Percentiles rank a stretch among this genome's conserved stretches.
Conservation (phyloP, 2,329 filamentous ascomycete genomes). For the Pseudogymnoascus sp. region DNA sequence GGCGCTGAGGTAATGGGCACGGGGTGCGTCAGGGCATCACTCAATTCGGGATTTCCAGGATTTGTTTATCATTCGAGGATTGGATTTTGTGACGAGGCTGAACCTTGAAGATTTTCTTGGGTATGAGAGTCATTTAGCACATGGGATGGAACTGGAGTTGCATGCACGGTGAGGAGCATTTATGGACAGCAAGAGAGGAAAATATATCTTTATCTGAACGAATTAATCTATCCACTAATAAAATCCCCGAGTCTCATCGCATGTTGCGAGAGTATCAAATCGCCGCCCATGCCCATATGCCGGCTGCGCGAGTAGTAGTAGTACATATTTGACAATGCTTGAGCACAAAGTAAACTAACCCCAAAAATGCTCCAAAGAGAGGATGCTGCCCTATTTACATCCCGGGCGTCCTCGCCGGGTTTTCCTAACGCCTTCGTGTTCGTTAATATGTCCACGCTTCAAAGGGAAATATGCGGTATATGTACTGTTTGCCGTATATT, state of each 20-base stretch:
- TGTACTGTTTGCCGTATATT: neutral
- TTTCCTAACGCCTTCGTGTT: neutral
- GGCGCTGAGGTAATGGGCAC: no score
- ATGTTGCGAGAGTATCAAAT: neutral
- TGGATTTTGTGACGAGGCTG: neutral
- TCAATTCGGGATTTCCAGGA: neutral
- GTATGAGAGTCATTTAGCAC: neutral
- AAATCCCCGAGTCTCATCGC: neutral
- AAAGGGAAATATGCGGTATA: neutral
- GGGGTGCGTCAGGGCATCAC: neutral
- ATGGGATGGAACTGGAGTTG: neutral
- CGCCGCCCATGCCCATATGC: neutral
- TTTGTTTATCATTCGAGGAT: neutral
- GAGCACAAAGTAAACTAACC: neutral
- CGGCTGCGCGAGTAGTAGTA: conserved; percentile 1
- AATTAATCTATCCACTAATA: conserved; percentile 1
- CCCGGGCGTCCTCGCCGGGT: neutral
- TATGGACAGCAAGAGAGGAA: neutral
- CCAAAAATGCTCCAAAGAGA: conserved; percentile 3
- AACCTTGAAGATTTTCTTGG: neutral
- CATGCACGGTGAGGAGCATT: neutral
- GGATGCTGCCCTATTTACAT: conserved; percentile 5
- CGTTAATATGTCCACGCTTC: neutral
- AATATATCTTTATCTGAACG: neutral
- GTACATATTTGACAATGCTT: neutral